Percentiles rank a stretch among this genome's conserved stretches.
Conservation (phyloP, 2,329 filamentous ascomycete species). For the Trichoderma aggressivum region DNA sequence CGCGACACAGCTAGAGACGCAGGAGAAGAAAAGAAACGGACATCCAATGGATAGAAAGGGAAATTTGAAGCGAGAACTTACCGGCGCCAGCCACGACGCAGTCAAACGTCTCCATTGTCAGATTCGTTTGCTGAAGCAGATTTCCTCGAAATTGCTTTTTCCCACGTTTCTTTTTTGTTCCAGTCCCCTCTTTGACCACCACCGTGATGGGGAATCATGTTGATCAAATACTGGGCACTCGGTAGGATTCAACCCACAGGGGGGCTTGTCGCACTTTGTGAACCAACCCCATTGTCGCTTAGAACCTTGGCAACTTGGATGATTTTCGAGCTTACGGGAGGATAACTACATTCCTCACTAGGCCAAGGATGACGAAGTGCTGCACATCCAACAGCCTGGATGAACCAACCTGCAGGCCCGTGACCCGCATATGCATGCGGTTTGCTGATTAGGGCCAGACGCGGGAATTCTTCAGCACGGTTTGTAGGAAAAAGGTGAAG, state of each 20-base stretch:
- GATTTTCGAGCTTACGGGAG: neutral
- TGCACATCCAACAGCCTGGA: neutral
- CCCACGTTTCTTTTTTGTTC: slow-evolving; percentile 3
- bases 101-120: slow-evolving; percentile 42
- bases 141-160: neutral
- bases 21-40: neutral
- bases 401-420: neutral
- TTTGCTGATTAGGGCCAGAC: neutral
- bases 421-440: neutral
- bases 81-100: slow-evolving; percentile 53
- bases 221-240: slow-evolving; percentile 14
- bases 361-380: neutral
- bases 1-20: neutral
- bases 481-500: neutral
- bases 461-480: neutral
- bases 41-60: neutral
- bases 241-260: neutral
- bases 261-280: neutral
- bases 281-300: neutral
- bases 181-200: neutral
- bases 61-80: slow-evolving; percentile 32
- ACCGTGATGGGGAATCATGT: neutral
- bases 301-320: neutral
- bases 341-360: neutral
- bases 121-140: neutral